Conservation (phyloP, 176 grass and related monocot genomes). For the Musa beccarii region DNA sequence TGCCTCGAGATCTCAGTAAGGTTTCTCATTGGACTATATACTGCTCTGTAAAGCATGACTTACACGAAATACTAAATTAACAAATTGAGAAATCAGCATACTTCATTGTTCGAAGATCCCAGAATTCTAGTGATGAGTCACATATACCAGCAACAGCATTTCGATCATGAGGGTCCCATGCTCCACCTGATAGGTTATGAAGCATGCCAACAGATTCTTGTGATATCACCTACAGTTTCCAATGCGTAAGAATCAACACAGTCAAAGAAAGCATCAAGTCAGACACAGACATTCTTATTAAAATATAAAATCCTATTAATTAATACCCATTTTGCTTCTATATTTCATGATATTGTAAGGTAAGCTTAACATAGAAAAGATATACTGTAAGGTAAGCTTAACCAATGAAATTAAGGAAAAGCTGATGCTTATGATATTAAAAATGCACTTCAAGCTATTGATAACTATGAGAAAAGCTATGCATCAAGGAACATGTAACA, state of each 20-base stretch:
- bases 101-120: slow-evolving; percentile 97
- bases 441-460: background rate
- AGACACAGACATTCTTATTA: no score
- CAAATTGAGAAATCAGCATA: slow-evolving; percentile 15
- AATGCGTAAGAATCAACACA: slow-evolving; percentile 16
- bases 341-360: background rate
- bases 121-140: slow-evolving; percentile 81
- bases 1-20: background rate
- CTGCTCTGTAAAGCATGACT: background rate
- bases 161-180: slow-evolving; percentile 91
- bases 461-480: no score
- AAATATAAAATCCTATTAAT: no score
- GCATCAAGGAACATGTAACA: no score
- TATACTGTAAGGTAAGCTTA: background rate
- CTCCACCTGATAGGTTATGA: slow-evolving; percentile 75
- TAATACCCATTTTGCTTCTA: background rate
- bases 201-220: slow-evolving; percentile 82
- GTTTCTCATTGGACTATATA: background rate
- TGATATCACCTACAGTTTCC: slow-evolving; percentile 53
- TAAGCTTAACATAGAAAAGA: background rate
- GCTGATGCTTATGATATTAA: background rate
- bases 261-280: no score
- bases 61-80: background rate
- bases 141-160: slow-evolving; percentile 71
- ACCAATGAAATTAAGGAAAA: background rate